Conservation (phyloP, 805 yeast species). For the Wickerhamiella sorbophila region DNA sequence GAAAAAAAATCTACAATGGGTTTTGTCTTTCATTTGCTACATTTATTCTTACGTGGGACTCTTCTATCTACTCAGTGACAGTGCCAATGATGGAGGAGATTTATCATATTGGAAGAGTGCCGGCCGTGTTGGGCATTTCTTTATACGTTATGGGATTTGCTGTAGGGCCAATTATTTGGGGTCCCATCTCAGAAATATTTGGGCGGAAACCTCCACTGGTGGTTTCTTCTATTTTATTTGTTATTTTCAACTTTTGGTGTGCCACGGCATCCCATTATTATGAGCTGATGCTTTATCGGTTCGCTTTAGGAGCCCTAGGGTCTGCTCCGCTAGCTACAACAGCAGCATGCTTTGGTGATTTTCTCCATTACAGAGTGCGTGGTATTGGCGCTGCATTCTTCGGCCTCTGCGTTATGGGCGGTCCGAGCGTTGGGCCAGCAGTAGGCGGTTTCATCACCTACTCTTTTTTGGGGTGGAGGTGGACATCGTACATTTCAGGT, state of each 20-base stretch:
- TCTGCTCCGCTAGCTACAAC: slow-evolving; percentile 38
- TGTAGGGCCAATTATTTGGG: slow-evolving; percentile 80
- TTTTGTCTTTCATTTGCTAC: slow-evolving; percentile 47
- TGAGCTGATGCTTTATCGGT: slow-evolving; percentile 47
- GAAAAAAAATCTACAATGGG: slow-evolving; percentile 1
- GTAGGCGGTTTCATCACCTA: slow-evolving; percentile 50
- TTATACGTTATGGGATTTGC: slow-evolving; percentile 83
- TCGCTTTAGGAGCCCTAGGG: slow-evolving; percentile 68
- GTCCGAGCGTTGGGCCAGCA: slow-evolving; percentile 20
- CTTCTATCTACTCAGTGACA: slow-evolving; percentile 45
- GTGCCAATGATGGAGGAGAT: slow-evolving; percentile 31
- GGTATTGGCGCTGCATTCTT: slow-evolving; percentile 13
- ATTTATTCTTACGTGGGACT: slow-evolving; percentile 39
- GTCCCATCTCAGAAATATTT: slow-evolving; percentile 68
- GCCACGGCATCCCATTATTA: slow-evolving; percentile 15
- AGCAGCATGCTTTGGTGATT: slow-evolving; percentile 16
- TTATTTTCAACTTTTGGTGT: slow-evolving; percentile 16
- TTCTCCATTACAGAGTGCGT: slow-evolving; percentile 11
- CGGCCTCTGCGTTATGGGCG: slow-evolving; percentile 10
- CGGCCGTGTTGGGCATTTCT: slow-evolving; percentile 63
- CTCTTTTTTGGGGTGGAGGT: slow-evolving; percentile 51
- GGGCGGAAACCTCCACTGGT: slow-evolving; percentile 50
- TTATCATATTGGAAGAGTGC: slow-evolving; percentile 49
- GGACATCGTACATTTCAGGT: slow-evolving; percentile 38
- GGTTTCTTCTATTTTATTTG: slow-evolving; percentile 30